Evolutionary conservation across 176 grass and related monocot genomes (phyloP).

Genomic region (Zizania latifolia): DNA sequence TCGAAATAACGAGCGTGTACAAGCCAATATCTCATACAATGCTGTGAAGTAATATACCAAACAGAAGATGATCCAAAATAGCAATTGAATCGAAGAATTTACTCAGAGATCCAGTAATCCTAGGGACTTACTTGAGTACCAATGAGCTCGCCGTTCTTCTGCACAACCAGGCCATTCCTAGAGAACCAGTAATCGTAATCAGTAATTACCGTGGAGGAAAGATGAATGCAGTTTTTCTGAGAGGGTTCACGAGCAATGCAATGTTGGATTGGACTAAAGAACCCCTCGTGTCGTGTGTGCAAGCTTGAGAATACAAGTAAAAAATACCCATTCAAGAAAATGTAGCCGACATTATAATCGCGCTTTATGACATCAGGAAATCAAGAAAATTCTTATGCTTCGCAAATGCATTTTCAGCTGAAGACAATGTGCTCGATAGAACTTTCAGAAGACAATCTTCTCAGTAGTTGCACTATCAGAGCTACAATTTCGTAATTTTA

Average conservation of each 20-base stretch:
- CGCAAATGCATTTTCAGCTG: too few relatives aligned
- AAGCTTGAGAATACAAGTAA: background rate
- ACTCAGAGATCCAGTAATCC: too few relatives aligned
- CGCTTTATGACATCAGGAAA: too few relatives aligned
- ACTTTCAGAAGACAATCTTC: too few relatives aligned
- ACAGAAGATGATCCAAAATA: background rate
- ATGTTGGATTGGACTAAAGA: background rate
- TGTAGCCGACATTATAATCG: too few relatives aligned
- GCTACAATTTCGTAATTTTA: too few relatives aligned
- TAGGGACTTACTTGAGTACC: slow-evolving; percentile 56
- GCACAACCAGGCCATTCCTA: slow-evolving; percentile 80
- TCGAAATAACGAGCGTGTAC: background rate
- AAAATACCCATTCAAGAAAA: too few relatives aligned
- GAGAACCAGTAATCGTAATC: slow-evolving; percentile 91
- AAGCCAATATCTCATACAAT: background rate
- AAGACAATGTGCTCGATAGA: too few relatives aligned
- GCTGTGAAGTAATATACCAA: background rate
- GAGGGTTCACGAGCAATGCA: too few relatives aligned
- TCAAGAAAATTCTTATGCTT: too few relatives aligned
- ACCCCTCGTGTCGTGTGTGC: background rate
- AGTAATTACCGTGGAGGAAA: slow-evolving; percentile 47
- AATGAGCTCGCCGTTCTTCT: slow-evolving; percentile 76
- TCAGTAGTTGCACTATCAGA: too few relatives aligned
- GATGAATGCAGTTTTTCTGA: background rate
- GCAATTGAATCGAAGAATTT: background rate